Evolutionary conservation across 768 basidiomycete species (phyloP).

Genomic region (Mycena pura): DNA sequence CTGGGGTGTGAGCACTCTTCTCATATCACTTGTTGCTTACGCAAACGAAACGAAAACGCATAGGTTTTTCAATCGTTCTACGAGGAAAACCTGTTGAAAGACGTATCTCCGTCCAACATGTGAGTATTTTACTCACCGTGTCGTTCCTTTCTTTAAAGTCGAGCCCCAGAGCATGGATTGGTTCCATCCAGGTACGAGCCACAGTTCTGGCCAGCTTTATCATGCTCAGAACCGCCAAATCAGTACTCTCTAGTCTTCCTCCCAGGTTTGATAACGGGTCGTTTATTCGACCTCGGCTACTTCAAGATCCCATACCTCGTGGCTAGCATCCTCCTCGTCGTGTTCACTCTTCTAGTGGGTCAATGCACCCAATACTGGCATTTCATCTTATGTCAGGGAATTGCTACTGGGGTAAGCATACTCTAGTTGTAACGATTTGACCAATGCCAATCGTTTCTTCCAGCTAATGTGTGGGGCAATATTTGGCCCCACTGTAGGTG

Average conservation of each 20-base stretch:
- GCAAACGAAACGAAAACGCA: neutral
- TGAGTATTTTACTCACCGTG: neutral
- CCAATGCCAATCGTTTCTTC: neutral
- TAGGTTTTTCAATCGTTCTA: slow-evolving; percentile 31
- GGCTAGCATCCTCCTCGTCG: neutral
- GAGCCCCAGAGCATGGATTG: slow-evolving; percentile 58
- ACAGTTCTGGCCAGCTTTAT: too few relatives aligned
- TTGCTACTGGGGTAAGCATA: slow-evolving; percentile 22
- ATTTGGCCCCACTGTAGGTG: slow-evolving; percentile 57
- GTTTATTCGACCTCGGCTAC: slow-evolving; percentile 62
- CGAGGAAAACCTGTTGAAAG: slow-evolving; percentile 19
- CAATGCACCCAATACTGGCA: slow-evolving; percentile 20
- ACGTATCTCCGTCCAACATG: slow-evolving; percentile 26
- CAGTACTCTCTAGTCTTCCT: slow-evolving; percentile 54
- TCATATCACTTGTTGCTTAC: neutral
- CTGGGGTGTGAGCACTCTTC: slow-evolving; percentile 42
- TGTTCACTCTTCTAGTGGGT: slow-evolving; percentile 7
- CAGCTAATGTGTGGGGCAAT: slow-evolving; percentile 47
- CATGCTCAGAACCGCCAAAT: neutral
- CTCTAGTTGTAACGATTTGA: neutral
- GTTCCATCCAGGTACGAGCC: slow-evolving; percentile 63
- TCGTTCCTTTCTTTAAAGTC: neutral
- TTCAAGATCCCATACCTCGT: slow-evolving; percentile 49
- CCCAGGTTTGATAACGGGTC: slow-evolving; percentile 53
- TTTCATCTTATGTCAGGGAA: slow-evolving; percentile 13